These are phyloP conservation scores for Penicillium riverlandense DNA, from an alignment of 495 filamentous ascomycete genomes.

Conservation along the genomic window DNA sequence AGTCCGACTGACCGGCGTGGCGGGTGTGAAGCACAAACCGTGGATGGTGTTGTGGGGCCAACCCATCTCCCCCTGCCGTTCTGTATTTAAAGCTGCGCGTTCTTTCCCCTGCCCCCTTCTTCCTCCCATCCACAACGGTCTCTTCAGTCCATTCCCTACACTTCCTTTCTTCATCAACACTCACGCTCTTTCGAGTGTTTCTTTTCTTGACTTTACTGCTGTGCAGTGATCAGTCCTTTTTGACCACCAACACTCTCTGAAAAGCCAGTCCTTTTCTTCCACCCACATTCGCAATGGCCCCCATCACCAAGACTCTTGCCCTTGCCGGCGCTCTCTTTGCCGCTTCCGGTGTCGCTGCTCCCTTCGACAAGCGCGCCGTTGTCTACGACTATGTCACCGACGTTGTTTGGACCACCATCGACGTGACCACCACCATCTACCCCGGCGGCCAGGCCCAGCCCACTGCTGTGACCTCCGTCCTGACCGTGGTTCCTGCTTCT, in stretches of 20 bases:
- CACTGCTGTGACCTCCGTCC: constrained; percentile 6
- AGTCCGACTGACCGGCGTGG: too few species aligned
- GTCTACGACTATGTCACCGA: constrained; percentile 28
- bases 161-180: constrained; percentile 13
- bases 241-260: too few species aligned
- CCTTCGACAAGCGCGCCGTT: constrained; percentile 32
- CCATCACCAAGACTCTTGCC: constrained; percentile 35
- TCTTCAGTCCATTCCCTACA: constrained; percentile 1
- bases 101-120: neutral
- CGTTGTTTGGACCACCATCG: constrained; percentile 34
- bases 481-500: constrained; percentile 7
- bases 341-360: constrained; percentile 25
- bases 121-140: constrained; percentile 1
- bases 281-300: constrained; percentile 28
- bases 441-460: constrained; percentile 10
- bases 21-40: too few species aligned
- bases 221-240: constrained; percentile 28
- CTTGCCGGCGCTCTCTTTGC: constrained; percentile 35
- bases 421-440: constrained; percentile 37
- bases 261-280: constrained; percentile 1
- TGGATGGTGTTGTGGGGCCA: too few species aligned
- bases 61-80: neutral
- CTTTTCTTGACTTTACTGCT: constrained; percentile 21
- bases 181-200: constrained; percentile 20
- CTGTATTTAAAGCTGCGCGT: neutral